Evolutionary conservation across 106 monocot species (phyloP).

Genomic region (Cymbidium sinense): DNA sequence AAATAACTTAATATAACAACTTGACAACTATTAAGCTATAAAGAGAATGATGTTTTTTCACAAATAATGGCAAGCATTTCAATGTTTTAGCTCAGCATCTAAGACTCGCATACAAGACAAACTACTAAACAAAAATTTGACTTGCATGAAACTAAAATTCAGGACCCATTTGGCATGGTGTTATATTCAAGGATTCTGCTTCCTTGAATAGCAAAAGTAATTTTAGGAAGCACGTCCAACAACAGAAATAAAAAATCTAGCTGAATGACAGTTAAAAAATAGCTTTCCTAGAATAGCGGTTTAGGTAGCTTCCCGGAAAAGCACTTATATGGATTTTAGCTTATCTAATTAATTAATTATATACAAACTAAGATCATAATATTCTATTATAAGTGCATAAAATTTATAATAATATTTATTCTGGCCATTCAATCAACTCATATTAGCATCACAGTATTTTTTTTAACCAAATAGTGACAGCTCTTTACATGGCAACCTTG

Average conservation of each 20-base stretch:
- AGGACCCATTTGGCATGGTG: neutral
- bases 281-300: neutral
- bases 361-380: neutral
- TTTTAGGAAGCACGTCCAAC: neutral
- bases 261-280: neutral
- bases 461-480: neutral
- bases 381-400: neutral
- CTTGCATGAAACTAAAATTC: neutral
- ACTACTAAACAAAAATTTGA: conserved; percentile 1
- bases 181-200: neutral
- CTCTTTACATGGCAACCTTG: neutral
- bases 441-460: neutral
- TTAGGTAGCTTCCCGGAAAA: neutral
- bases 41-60: neutral
- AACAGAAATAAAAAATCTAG: neutral
- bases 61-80: neutral
- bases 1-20: conserved; percentile 1
- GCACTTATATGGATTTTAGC: neutral
- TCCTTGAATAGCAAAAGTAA: neutral
- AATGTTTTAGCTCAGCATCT: neutral
- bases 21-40: neutral
- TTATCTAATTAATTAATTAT: neutral
- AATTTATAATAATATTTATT: neutral
- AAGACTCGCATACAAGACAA: neutral
- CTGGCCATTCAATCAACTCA: neutral